Evolutionary conservation across 768 basidiomycete genomes (phyloP).

Genomic region (Calocera viscosa): DNA sequence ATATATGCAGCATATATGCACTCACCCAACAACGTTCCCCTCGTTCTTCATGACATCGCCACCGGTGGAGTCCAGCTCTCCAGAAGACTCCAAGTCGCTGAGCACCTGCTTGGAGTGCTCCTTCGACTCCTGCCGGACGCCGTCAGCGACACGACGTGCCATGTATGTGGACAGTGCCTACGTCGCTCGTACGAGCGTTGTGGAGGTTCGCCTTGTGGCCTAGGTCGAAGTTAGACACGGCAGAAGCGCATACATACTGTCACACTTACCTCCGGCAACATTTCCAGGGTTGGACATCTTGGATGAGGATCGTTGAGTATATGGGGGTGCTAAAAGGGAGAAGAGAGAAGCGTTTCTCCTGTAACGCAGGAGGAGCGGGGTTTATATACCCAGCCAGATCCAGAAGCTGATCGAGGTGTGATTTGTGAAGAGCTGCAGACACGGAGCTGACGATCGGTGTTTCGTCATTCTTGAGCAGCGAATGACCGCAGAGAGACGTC

Average conservation of each 20-base stretch:
- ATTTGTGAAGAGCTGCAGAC: too few species aligned
- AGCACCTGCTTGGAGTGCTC: not conserved
- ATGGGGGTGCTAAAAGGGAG: not conserved
- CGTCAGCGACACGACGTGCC: not conserved
- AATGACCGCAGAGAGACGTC: too few species aligned
- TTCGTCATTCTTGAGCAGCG: too few species aligned
- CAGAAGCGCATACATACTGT: not conserved
- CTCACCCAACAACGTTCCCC: not conserved
- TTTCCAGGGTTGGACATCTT: slow-evolving; percentile 1
- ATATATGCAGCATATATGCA: slow-evolving; percentile 1
- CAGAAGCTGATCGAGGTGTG: too few species aligned
- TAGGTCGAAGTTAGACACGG: not conserved
- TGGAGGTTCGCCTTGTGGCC: not conserved
- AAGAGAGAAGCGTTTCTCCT: not conserved
- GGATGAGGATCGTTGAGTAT: not conserved
- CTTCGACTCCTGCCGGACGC: not conserved
- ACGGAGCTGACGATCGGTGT: too few species aligned
- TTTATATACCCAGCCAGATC: not conserved
- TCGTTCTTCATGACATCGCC: not conserved
- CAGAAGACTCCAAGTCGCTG: not conserved
- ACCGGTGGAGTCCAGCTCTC: not conserved
- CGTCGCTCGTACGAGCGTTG: not conserved
- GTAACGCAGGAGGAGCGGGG: not conserved
- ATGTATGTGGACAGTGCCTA: not conserved
- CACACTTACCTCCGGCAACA: not conserved